Evolutionary conservation across 768 basidiomycete genomes (phyloP), one percentile per base, ranked within the genome.

Genomic region (Omphalotus guepiniiformis): DNA sequence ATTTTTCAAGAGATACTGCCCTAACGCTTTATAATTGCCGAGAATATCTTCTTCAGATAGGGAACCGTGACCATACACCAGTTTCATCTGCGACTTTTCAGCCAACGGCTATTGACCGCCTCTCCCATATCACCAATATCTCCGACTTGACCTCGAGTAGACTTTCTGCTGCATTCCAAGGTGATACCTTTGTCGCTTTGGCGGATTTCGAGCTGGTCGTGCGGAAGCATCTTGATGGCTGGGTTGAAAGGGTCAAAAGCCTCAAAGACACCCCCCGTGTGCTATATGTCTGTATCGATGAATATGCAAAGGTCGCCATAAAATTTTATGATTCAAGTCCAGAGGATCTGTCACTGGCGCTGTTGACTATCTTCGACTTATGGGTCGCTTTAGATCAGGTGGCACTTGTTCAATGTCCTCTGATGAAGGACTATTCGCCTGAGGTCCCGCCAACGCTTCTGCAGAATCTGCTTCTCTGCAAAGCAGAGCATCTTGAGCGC

Each of bases 311-410:
- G 1, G 46, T 55, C 1, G 65, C 73, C 1, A 23, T 39, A 19
- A 25, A n/a, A 0, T 43, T 53, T 6, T 73, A 72, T 40, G 40
- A 43, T 12, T 50, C 53, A 18, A 72, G 64, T 36, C 67, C 73
- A 6, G 72, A 75, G 48, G 53, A 62, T 25, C 30, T 61, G 3
- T 77, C 75, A 0, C 44, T 70, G 2, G 72, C 79, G 66, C 51
- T 79, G 34, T 55, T 80, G 38, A 71, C 71, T 4, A 49, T 70
- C 26, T 54, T 78, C 19, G 70, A 76, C 26, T 62, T 79, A 15
- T 79, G 78, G 78, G 61, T 73, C 1, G 72, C 68, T 0, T 58
- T 79, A 4, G 77, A 79, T 52, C 63, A 52, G 21, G 26, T 71
- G 12, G 63, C 57, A 2, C 55, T 69, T 16, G 32, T 30, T 15